Percentiles rank a stretch among this genome's conserved stretches.
These are phyloP conservation scores for Pythium chondricola DNA, from an alignment of 352 stramenopile species.

Conservation along the genomic window DNA sequence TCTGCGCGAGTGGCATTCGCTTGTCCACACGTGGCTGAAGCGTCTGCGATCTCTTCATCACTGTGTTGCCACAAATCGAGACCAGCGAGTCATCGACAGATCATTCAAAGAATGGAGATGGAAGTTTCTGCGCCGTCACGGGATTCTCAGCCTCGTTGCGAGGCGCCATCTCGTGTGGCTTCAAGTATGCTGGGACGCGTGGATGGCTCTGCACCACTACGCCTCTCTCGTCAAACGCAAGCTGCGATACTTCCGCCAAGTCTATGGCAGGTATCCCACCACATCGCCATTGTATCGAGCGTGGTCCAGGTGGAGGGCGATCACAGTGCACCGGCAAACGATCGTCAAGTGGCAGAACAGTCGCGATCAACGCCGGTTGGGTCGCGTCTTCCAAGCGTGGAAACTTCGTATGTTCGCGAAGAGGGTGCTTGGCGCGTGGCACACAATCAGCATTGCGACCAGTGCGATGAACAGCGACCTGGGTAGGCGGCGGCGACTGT, in stretches of 20 bases:
- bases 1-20: not conserved
- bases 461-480: slow-evolving; percentile 16
- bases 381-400: too few relatives aligned
- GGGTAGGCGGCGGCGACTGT: slow-evolving; percentile 28
- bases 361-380: too few relatives aligned
- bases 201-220: slow-evolving; percentile 5
- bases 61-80: too few relatives aligned
- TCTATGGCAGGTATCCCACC: slow-evolving; percentile 27
- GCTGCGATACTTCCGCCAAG: slow-evolving; percentile 27
- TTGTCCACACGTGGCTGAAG: not conserved
- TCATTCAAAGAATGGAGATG: not conserved
- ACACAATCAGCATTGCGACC: slow-evolving; percentile 5
- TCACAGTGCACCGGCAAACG: not conserved
- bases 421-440: slow-evolving; percentile 4
- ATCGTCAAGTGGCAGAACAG: slow-evolving; percentile 6
- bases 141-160: not conserved
- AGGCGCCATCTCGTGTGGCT: slow-evolving; percentile 1
- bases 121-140: not conserved
- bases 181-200: slow-evolving; percentile 6
- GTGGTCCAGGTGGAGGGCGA: slow-evolving; percentile 29
- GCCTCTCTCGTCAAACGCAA: slow-evolving; percentile 18
- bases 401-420: slow-evolving; percentile 6
- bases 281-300: slow-evolving; percentile 20
- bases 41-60: not conserved
- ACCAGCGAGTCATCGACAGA: too few relatives aligned